phyloP scores from a whole-genome alignment of 345 rosid species.

The Dimocarpus longan region DNA sequence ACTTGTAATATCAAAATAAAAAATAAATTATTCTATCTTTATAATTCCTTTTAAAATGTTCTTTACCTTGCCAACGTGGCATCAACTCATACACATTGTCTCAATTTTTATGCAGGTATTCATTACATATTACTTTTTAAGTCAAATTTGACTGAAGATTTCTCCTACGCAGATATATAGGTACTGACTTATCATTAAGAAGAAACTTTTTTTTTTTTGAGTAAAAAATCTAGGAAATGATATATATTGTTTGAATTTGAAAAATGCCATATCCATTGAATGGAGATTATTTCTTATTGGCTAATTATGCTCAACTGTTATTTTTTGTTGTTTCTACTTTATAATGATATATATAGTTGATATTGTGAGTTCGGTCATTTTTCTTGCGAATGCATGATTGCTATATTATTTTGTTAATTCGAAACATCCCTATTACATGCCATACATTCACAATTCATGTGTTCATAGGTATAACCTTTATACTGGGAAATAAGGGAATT shows the following conservation, averaged over 20 bases:
- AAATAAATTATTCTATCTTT: not conserved
- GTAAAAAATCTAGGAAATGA: slow-evolving; percentile 8
- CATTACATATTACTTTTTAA: slow-evolving; percentile 87
- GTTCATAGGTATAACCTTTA: not conserved
- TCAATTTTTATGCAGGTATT: slow-evolving; percentile 64
- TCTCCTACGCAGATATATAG: slow-evolving; percentile 68
- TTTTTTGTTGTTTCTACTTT: not conserved
- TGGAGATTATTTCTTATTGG: not conserved
- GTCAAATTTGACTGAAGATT: slow-evolving; percentile 69
- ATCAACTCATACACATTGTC: slow-evolving; percentile 6
- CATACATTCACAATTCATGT: not conserved
- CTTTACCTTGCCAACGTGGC: not conserved
- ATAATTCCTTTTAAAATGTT: not conserved
- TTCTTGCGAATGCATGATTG: not conserved
- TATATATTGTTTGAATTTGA: not conserved
- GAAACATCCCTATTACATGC: not conserved
- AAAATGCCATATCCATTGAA: not conserved
- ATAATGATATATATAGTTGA: not conserved
- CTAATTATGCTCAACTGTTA: not conserved
- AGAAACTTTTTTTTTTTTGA: not conserved
- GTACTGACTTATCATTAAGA: slow-evolving; percentile 36
- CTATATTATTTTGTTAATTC: not conserved
- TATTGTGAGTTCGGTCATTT: not conserved
- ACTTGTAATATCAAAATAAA: not conserved
- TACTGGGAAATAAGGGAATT: not conserved